Conservation (phyloP, 768 basidiomycete species). For the Asterophora parasitica region DNA sequence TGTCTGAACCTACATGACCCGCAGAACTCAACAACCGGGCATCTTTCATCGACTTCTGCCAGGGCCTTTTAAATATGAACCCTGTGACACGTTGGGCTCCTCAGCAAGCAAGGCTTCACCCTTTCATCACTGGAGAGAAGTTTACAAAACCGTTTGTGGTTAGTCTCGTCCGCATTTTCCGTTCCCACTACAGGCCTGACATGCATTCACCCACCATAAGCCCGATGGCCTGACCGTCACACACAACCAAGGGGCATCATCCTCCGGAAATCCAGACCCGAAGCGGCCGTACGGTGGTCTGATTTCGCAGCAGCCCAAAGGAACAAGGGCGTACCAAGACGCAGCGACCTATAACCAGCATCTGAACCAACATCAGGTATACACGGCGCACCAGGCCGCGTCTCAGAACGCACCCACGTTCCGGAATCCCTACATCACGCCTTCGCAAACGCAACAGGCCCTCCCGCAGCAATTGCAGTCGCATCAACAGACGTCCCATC, state of each 20-base stretch:
- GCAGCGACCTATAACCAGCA: conserved; percentile 94
- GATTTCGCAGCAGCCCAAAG: conserved; percentile 83
- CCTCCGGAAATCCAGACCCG: conserved; percentile 45
- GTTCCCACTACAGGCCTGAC: conserved; percentile 5
- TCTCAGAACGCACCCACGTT: conserved; percentile 68
- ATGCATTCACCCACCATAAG: conserved; percentile 26
- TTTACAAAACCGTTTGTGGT: conserved; percentile 84
- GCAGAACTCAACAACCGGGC: conserved; percentile 90
- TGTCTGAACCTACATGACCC: conserved; percentile 1
- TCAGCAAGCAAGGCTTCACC: conserved; percentile 91
- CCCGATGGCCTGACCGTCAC: conserved; percentile 44
- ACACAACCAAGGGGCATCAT: conserved; percentile 25
- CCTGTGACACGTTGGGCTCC: conserved; percentile 96
- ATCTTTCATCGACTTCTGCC: conserved; percentile 96
- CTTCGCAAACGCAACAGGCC: conserved; percentile 32
- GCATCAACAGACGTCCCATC: conserved; percentile 31
- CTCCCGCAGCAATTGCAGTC: conserved; percentile 29
- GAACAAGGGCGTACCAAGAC: conserved; percentile 82
- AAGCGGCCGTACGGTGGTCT: conserved; percentile 93
- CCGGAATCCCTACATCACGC: conserved; percentile 78
- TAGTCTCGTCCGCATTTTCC: conserved; percentile 26
- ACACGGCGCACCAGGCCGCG: conserved; percentile 79
- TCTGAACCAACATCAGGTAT: conserved; percentile 89
- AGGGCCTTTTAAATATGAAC: conserved; percentile 89
- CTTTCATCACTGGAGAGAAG: conserved; percentile 98